A percentile compares a stretch with the other conserved stretches of the same genome.
phyloP scores from a whole-genome alignment of 2,329 filamentous ascomycete species.

The Diaporthe citriasiana region DNA sequence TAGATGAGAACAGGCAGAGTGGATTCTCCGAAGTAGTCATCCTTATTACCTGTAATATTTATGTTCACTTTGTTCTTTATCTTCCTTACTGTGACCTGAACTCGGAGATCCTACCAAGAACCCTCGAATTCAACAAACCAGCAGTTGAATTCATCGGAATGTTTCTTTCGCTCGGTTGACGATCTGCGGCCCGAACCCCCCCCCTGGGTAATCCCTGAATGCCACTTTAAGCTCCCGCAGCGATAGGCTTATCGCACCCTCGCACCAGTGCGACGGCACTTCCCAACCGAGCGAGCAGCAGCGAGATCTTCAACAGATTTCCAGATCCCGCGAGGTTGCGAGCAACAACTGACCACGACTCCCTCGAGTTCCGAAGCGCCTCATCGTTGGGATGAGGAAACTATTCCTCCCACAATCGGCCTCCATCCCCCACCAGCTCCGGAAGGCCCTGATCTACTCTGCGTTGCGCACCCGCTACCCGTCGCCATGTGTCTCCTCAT shows the following conservation, averaged over 20 bases:
- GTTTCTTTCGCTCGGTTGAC: conserved; percentile 24
- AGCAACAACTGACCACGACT: conserved; percentile 1
- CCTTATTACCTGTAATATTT: not conserved
- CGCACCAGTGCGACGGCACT: conserved; percentile 15
- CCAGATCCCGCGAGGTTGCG: not conserved
- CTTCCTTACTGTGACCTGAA: not conserved
- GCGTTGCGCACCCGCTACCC: not conserved
- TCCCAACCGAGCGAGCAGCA: conserved; percentile 25
- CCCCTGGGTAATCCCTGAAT: conserved; percentile 8
- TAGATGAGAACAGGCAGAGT: not conserved
- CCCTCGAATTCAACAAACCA: not conserved
- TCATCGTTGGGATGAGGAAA: conserved; percentile 61
- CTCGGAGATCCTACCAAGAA: not conserved
- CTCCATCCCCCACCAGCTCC: conserved; percentile 45
- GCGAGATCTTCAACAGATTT: conserved; percentile 21
- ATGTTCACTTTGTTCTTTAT: not conserved
- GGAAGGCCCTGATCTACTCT: conserved; percentile 43
- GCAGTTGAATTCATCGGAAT: not conserved
- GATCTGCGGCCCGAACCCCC: conserved; percentile 24
- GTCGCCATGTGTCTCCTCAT: conserved; percentile 44
- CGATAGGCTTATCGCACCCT: conserved; percentile 38
- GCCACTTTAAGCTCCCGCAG: conserved; percentile 22
- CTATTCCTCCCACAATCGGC: conserved; percentile 54
- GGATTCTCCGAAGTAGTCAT: not conserved
- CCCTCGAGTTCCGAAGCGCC: conserved; percentile 43